Conservation (phyloP, 441 rosid species). For the Pelargonium australe region DNA sequence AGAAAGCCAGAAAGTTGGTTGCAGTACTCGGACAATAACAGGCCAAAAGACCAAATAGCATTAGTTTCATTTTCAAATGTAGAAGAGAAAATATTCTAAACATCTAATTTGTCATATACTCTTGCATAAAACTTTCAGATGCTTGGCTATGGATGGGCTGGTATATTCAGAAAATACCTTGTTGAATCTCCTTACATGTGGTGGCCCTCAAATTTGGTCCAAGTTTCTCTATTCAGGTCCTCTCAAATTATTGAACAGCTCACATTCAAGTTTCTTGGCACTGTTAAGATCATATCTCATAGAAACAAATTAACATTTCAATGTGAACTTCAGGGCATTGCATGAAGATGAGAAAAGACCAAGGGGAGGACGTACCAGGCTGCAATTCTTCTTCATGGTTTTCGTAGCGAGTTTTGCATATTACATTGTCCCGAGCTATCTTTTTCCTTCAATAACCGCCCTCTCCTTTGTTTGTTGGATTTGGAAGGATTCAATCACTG, state of each 20-base stretch:
- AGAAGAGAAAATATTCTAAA: neutral
- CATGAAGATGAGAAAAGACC: constrained; percentile 16
- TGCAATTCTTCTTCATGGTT: constrained; percentile 21
- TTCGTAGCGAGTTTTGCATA: constrained; percentile 16
- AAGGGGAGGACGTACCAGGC: constrained; percentile 16
- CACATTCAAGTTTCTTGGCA: neutral
- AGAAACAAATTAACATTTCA: neutral
- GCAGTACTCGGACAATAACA: too few relatives aligned
- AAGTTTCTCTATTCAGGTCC: constrained; percentile 70
- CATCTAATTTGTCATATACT: neutral
- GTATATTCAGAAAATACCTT: constrained; percentile 53
- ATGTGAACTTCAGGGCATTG: constrained; percentile 6
- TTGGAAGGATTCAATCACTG: constrained; percentile 14
- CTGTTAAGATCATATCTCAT: neutral
- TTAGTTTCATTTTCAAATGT: neutral
- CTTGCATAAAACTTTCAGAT: constrained; percentile 31
- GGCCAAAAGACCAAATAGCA: neutral
- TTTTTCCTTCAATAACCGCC: constrained; percentile 15
- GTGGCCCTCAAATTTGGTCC: constrained; percentile 83
- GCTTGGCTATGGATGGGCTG: constrained; percentile 92
- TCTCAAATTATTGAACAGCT: neutral
- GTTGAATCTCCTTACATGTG: constrained; percentile 89
- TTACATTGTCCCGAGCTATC: constrained; percentile 18
- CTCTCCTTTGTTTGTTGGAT: constrained; percentile 17
- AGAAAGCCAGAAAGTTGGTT: too few relatives aligned